Evolutionary conservation across 1,284 basidiomycete species (phyloP), one percentile per base, ranked within the genome.

Genomic region (Marasmius tenuissimus): DNA sequence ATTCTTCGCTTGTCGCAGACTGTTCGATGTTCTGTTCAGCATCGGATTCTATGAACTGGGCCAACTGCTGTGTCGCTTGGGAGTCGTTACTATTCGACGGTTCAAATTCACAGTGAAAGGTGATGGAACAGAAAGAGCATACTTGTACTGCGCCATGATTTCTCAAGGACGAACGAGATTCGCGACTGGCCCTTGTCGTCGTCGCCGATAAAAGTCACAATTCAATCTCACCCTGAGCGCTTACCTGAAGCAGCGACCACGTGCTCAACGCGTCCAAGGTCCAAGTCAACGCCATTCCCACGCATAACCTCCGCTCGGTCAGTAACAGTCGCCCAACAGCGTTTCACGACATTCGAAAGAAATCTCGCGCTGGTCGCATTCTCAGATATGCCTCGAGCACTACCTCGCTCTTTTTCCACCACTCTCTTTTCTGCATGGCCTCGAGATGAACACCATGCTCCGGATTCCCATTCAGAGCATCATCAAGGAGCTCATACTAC

Each of bases 11-110:
- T 11, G 53, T 34, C 18, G 22, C 14, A 18, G 22, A 11, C 38
- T 56, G 42, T 9, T 60, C n/a, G 7, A 20, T 22, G 18, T 35
- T 20, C 48, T 40, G 47, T 33, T 57, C 42, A 22, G 14, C 18
- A 4, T 20, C 18, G 4, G 39, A 40, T 39, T 42, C 53, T 34
- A 61, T 18, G 18, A 63, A 51, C 75, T 74, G 56, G 73, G 66
- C 34, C 10, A 82, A 66, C 33, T 81, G 62, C 61, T 81, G 77
- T 7, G 78, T 79, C 8, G 79, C 74, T 66, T 82, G 81, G 5
- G 78, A 78, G 61, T 79, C 77, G 12, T 72, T 73, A 35, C 18
- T 55, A 16, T 55, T 18, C 18, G 20, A 20, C 7, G 9, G 37
- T 58, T 34, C 20, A 20, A 33, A 38, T 37, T 39, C 10, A 40